A percentile compares a stretch with the other conserved stretches of the same genome.
These are phyloP conservation scores for Fistulifera pelliculosa DNA, from an alignment of 108 stramenopile genomes.

Conservation along the genomic window DNA sequence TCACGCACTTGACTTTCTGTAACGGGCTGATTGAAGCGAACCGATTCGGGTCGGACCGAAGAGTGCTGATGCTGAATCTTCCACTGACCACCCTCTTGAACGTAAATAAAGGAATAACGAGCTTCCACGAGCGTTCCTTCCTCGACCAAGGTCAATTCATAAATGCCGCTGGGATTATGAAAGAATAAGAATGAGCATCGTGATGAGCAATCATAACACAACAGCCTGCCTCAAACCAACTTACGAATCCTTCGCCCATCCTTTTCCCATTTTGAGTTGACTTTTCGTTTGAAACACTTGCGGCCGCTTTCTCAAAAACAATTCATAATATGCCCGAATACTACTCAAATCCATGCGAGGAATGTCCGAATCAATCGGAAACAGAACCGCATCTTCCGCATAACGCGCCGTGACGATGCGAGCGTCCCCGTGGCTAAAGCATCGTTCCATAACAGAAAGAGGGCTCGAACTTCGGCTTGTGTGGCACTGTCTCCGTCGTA, in stretches of 20 bases:
- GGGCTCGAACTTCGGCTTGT: conserved; percentile 33
- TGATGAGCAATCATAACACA: no score
- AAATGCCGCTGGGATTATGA: conserved; percentile 4
- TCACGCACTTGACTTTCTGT: conserved; percentile 20
- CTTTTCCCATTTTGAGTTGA: no score
- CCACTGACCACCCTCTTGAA: conserved; percentile 34
- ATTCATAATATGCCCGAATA: conserved; percentile 1
- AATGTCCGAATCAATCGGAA: conserved; percentile 40
- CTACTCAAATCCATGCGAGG: not conserved
- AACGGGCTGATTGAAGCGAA: not conserved
- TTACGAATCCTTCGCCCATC: conserved; percentile 7
- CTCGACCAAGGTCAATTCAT: conserved; percentile 35
- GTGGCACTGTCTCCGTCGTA: no score
- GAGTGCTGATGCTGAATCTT: conserved; percentile 49
- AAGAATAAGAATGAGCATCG: no score
- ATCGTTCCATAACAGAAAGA: conserved; percentile 55
- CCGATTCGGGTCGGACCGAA: conserved; percentile 31
- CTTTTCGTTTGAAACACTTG: conserved; percentile 1
- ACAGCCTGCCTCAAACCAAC: no score
- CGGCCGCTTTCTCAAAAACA: not conserved
- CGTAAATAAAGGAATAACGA: conserved; percentile 31
- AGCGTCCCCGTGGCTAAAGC: conserved; percentile 48
- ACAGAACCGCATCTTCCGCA: conserved; percentile 32
- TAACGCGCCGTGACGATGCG: conserved; percentile 42
- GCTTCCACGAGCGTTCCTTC: conserved; percentile 26